Evolutionary conservation across 306 rosid genomes (phyloP).

Genomic region (Vigna mungo): DNA sequence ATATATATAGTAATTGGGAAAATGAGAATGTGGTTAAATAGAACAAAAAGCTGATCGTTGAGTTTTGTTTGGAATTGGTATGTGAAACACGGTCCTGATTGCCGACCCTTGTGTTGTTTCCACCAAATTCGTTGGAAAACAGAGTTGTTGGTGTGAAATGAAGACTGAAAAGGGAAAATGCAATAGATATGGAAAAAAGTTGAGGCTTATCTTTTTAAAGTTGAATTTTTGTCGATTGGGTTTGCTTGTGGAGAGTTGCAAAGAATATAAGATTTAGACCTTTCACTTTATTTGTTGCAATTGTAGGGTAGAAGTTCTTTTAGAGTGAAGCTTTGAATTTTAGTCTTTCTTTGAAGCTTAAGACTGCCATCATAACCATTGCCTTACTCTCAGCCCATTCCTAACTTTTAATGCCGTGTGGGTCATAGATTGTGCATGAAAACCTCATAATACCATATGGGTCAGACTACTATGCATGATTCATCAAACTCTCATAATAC

Average conservation of each 20-base stretch:
- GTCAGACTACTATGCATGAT: constrained; percentile 46
- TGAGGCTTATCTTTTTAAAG: constrained; percentile 59
- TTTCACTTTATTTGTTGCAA: constrained; percentile 73
- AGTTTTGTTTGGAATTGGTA: constrained; percentile 31
- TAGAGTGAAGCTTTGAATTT: constrained; percentile 58
- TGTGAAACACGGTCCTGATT: constrained; percentile 29
- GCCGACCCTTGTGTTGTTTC: constrained; percentile 27
- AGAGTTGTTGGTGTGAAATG: constrained; percentile 54
- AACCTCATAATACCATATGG: constrained; percentile 55
- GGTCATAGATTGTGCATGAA: constrained; percentile 56
- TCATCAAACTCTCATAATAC: constrained; percentile 35
- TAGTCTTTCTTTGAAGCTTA: constrained; percentile 51
- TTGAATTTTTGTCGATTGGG: constrained; percentile 70
- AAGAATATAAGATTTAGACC: constrained; percentile 77
- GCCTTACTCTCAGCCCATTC: constrained; percentile 56
- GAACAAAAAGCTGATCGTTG: not conserved
- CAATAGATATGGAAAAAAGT: constrained; percentile 49
- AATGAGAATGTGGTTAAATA: constrained; percentile 23
- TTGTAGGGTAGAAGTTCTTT: constrained; percentile 50
- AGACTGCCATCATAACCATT: constrained; percentile 65
- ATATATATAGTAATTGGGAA: not conserved
- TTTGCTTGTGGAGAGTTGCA: constrained; percentile 92
- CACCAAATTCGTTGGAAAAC: constrained; percentile 53
- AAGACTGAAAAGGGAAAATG: constrained; percentile 52
- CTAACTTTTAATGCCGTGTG: constrained; percentile 59